Base-by-base conservation (phyloP, 768 basidiomycete species). In the Termitomyces sp. region DNA sequence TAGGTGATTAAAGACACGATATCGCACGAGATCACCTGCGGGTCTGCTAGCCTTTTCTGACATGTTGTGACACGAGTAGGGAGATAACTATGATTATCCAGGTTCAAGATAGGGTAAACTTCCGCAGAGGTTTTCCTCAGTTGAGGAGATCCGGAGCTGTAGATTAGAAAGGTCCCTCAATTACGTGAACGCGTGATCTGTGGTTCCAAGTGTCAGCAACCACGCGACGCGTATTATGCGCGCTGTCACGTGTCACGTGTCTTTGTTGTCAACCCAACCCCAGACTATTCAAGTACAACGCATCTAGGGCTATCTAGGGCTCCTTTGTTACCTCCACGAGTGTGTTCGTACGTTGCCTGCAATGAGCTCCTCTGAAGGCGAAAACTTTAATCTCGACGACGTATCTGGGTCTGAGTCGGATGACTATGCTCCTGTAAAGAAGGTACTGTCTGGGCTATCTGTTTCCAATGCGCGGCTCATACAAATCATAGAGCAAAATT, bases 281-380 rank as follows among this genome's bases (percentile, higher is more conserved):
- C 33, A 11, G 16, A 38, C 16, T 11, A 35, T 35, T 13, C 11
- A 2, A 11, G 4, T 30, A 43, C 52, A 54, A 54, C 51, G 44
- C 61, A 56, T 55, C 53, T 40, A 33, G 24, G 6, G 30, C 30
- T 9, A 56, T 55, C 53, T 40, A 33, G 24, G 6, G 30, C 30
- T 9, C 22, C 46, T 53, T 58, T 54, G 45, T 55, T 43, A 49
- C 26, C 54, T 55, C 5, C 52, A 50, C 43, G 22, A 14, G 44
- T 6, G 43, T 40, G 32, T 33, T 32, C 52, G 28, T 11, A 33
- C 30, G 41, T 32, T 45, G 24, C 20, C 36, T 43, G 68, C 61
- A 55, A 90, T 91, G 90, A 88, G 84, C 71, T 87, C 86, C 55
- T 87, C 87, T 11, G 88, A 87, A 67, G 80, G 71, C 52, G 90